Base-by-base conservation (phyloP, 345 rosid genomes). In the Toxicodendron radicans region DNA sequence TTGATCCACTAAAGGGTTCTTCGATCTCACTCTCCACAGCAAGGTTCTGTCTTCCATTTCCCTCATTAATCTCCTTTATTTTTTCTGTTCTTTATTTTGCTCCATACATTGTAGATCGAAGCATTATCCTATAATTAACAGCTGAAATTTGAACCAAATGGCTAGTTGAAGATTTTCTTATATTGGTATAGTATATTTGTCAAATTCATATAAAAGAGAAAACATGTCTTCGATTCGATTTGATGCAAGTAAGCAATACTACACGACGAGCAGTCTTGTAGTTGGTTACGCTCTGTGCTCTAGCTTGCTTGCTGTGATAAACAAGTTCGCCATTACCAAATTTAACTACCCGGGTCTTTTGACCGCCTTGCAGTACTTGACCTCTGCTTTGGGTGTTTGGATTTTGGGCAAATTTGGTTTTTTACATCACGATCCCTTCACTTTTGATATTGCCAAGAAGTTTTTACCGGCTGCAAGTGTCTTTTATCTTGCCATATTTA, bases 301-400 rank as follows among this genome's bases (percentile, higher is more conserved):
- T n/a, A 95, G 99, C 79, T 82, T 95, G 84, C 98, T 95, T 68
- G 97, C 99, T 23, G 97, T 95, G 68, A 95, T 95, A 75, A 95
- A 95, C 88, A 95, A 95, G 82, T 85, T 83, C 64, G 99, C 99
- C 24, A 93, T 95, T 71, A 95, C 98, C 80, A 86, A 80, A 66
- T 95, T 95, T 78, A 90, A 85, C 81, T 95, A 81, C 81, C 98
- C 97, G 0, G 98, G 97, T 35, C 92, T 95, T 18, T 84, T 95
- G 79, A 95, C 99, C 27, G 96, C 97, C 10, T 85, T 93, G 32
- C 98, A 95, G 83, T 95, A 95, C 88, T 75, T 90, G 1, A 88
- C 88, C 60, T 93, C 97, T 56, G 81, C 90, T 51, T 77, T 90
- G 71, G 98, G 93, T 43, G 99, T 95, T 38, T 95, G 89, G 89